Conservation (phyloP, 805 yeast genomes). For the Tetrapisispora namnaoensis region DNA sequence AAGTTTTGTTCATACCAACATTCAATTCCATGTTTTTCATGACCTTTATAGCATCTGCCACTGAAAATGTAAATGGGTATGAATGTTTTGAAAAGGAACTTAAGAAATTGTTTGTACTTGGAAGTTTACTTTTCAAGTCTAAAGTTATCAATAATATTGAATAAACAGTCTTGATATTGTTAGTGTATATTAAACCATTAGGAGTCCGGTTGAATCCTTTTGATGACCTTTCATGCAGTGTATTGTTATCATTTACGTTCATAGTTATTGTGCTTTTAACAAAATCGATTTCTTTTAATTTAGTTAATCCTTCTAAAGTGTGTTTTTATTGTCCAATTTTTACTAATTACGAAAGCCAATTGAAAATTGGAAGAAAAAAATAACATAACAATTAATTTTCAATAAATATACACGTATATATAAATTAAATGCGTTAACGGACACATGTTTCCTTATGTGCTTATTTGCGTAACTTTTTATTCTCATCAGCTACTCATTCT, state of each 20-base stretch:
- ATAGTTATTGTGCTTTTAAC: not conserved
- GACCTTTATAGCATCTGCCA: constrained; percentile 39
- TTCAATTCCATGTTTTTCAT: constrained; percentile 43
- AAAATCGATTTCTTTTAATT: not conserved
- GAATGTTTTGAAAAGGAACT: constrained; percentile 24
- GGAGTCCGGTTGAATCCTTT: constrained; percentile 42
- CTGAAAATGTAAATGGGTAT: constrained; percentile 45
- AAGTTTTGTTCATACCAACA: constrained; percentile 40
- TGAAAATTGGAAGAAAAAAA: not conserved
- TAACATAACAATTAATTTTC: not conserved
- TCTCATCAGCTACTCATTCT: not conserved
- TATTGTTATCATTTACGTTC: constrained; percentile 4
- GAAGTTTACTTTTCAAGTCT: constrained; percentile 26
- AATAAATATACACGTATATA: too few relatives aligned
- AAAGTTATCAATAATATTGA: constrained; percentile 41
- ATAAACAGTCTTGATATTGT: constrained; percentile 53
- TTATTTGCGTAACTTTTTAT: not conserved
- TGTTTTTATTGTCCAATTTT: not conserved
- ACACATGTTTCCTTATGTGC: not conserved
- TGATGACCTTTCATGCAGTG: constrained; percentile 35
- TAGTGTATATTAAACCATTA: constrained; percentile 41
- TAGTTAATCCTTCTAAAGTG: too few relatives aligned
- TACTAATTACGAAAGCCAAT: too few relatives aligned
- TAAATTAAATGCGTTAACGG: too few relatives aligned
- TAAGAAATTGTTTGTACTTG: constrained; percentile 16